These are phyloP conservation scores for Ilex aquifolium DNA, from an alignment of 257 asterid genomes.

Conservation along the genomic window DNA sequence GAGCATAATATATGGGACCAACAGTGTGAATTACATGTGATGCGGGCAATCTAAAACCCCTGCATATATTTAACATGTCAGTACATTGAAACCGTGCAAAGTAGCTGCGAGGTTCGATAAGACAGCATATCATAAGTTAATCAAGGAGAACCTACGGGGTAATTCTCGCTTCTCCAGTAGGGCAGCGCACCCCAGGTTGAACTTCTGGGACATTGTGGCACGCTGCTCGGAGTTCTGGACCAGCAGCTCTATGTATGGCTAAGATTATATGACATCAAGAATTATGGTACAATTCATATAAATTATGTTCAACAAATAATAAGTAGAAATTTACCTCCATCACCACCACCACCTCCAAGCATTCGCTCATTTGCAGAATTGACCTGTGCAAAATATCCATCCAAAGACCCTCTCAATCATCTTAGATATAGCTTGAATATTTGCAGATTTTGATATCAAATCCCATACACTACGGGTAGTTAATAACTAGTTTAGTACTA, in stretches of 20 bases:
- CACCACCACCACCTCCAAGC: slow-evolving; percentile 99
- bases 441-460: no score
- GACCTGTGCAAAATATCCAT: slow-evolving; percentile 41
- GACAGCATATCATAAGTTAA: not conserved
- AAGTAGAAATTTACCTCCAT: slow-evolving; percentile 60
- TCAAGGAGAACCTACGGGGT: slow-evolving; percentile 50
- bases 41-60: slow-evolving; percentile 87
- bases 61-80: slow-evolving; percentile 28
- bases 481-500: no score
- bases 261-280: slow-evolving; percentile 6
- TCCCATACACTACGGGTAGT: no score
- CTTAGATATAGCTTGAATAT: no score
- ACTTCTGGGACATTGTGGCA: slow-evolving; percentile 80
- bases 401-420: no score
- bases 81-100: slow-evolving; percentile 2
- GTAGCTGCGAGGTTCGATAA: not conserved
- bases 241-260: slow-evolving; percentile 98
- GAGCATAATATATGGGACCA: slow-evolving; percentile 73
- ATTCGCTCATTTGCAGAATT: slow-evolving; percentile 88
- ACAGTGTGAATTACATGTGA: slow-evolving; percentile 95
- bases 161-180: slow-evolving; percentile 98
- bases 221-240: slow-evolving; percentile 73
- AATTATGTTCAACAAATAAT: not conserved
- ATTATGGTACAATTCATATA: not conserved
- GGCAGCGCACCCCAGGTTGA: slow-evolving; percentile 83